Base-by-base conservation (phyloP, 2,329 filamentous ascomycete species). In the Bretziella fagacearum region DNA sequence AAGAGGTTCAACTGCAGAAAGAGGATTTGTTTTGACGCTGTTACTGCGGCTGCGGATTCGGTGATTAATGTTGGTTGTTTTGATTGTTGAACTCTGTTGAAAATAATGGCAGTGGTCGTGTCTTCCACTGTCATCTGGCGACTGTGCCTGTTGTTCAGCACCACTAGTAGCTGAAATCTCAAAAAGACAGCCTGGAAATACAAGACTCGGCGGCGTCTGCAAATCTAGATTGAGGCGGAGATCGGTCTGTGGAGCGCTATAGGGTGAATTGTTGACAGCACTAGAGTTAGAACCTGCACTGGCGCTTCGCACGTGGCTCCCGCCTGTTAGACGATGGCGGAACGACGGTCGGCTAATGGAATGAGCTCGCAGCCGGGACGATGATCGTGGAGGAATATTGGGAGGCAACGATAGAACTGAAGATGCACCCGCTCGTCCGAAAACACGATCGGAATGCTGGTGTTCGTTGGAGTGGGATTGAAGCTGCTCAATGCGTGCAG, bases 201-300 rank as follows among this genome's bases (percentile, higher is more conserved):
- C 30, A 15, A 39, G 18, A 39, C 20, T 39, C 20, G 35, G n/a
- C n/a, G n/a, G n/a, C n/a, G n/a, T n/a, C n/a, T n/a, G n/a, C n/a
- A n/a, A n/a, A n/a, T n/a, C n/a, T n/a, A n/a, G n/a, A n/a, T n/a
- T n/a, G n/a, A n/a, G n/a, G n/a, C n/a, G n/a, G n/a, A n/a, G n/a
- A n/a, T n/a, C n/a, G n/a, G n/a, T n/a, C n/a, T n/a, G n/a, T n/a
- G n/a, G n/a, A n/a, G 29, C 3, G 29, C 10, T 32, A 3, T 8
- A 2, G 3, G 29, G n/a, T n/a, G n/a, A n/a, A 32, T 10, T 23
- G 25, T 44, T 29, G n/a, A n/a, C n/a, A n/a, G n/a, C n/a, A 29
- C 25, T 44, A 7, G 41, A 41, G 10, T 36, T 43, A 36, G 46
- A 44, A 6, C 46, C 41, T 43, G 46, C 44, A 25, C 44, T 46